Evolutionary conservation across 164 flowering plant species (phyloP), one percentile per base, ranked within the genome.

Genomic region (Chimonanthus praecox): DNA sequence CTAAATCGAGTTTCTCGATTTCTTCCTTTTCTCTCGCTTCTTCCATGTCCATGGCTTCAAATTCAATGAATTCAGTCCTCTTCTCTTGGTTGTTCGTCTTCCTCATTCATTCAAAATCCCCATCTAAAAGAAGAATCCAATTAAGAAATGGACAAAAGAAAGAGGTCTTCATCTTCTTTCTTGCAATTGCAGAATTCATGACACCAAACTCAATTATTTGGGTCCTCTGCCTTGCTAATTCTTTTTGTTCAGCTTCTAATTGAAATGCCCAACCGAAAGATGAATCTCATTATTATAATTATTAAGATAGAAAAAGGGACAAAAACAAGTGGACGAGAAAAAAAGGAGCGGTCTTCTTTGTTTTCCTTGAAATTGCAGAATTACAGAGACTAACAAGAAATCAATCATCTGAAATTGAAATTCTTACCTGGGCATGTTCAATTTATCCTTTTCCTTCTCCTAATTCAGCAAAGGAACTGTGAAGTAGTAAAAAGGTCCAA

Each of bases 11-110:
- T 64, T 63, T 71, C 63, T 74, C 81, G 21, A 77, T 81, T 72
- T 80, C 82, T 64, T 74, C 63, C 71, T 74, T 76, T 54, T 75
- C 86, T 62, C 70, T 71, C 7, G 13, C 64, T 50, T 77, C 83
- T 16, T 77, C 84, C 72, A 71, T 58, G 33, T 18, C 72, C 78
- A 82, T 74, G 50, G 65, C 67, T 64, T 67, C 74, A 21, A 66
- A 4, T 13, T 66, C 68, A 13, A 66, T 45, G 48, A 45, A 45
- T 47, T 71, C 44, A 21, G 45, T 54, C 2, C 44, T 48, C 50
- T 33, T n/a, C 7, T 49, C 45, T 46, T 51, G 63, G 61, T 15
- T 3, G 44, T n/a, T 16, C 71, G 18, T 50, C 20, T 72, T 54
- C 68, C 45, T 65, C 76, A 69, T 50, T 70, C 61, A 69, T 15